Conservation (phyloP, 441 rosid species). For the Euphorbia corollata region DNA sequence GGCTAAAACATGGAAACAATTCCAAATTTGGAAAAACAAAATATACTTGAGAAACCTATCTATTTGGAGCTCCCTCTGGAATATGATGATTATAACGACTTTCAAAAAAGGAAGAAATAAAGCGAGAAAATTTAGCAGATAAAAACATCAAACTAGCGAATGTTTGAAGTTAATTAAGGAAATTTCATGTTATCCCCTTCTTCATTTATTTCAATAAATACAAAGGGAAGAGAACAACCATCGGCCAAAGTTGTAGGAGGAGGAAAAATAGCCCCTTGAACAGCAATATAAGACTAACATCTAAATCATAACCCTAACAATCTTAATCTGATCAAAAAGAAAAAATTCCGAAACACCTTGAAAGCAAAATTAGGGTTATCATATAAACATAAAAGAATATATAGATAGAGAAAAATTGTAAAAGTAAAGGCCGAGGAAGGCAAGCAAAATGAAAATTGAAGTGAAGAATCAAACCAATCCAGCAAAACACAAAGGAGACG, state of each 20-base stretch:
- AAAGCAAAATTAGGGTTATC: constrained; percentile 10
- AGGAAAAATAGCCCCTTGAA: background rate
- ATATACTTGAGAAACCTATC: background rate
- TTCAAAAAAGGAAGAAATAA: background rate
- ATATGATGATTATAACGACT: background rate
- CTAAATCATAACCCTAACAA: background rate
- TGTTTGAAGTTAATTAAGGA: background rate
- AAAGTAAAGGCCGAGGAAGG: background rate
- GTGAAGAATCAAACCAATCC: constrained; percentile 2
- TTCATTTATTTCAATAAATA: background rate
- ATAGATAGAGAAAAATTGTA: background rate
- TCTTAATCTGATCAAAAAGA: background rate
- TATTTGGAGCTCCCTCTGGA: background rate
- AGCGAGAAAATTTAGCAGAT: background rate
- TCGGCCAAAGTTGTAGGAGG: background rate
- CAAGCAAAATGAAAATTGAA: background rate
- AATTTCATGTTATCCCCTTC: background rate
- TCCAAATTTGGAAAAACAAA: background rate
- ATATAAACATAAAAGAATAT: background rate
- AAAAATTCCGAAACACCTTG: background rate
- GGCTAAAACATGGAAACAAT: background rate
- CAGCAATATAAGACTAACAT: background rate
- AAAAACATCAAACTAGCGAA: background rate
- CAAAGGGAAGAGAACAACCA: background rate
- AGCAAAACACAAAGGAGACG: background rate